Base-by-base conservation (phyloP, 2,329 filamentous ascomycete species). In the Fusarium fujikuroi region DNA sequence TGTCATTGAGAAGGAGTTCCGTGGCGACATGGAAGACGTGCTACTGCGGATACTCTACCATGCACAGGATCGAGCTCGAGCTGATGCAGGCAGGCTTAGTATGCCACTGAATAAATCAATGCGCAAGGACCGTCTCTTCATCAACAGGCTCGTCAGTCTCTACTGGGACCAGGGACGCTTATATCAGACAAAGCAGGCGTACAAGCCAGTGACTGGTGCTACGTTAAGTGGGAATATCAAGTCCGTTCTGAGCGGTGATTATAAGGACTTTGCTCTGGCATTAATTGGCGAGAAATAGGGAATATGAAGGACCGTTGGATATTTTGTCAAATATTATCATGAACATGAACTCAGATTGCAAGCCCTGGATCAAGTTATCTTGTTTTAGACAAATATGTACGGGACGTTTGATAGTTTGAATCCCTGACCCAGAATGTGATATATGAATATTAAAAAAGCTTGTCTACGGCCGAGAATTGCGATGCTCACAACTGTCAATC, bases 191-290 rank as follows among this genome's bases (percentile, higher is more conserved):
- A 80, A 91, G 85, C 92, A 87, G 83, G 83, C 90, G 77, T 84
- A 91, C 80, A 87, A 88, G 76, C 87, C 84, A 66, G 85, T 89
- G 28, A 88, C 89, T 66, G 88, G 88, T 11, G 86, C 90, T 69
- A 77, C 84, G 10, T 91, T 82, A 12, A 58, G 60, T 4, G 73
- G 52, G 14, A 66, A 79, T n/a, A 74, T 82, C 19, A 81, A 77
- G 69, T 71, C 69, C 7, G 36, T 62, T 7, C 44, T 81, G 18
- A 76, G 74, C 21, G 80, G 80, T 3, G 78, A 80, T 37, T 81
- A 78, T 19, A 75, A 79, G 58, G 63, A 80, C 15, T 52, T 79
- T 28, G 76, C 79, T 44, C 37, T 81, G 30, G 76, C 78, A 11
- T 56, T 82, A 21, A 66, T 79, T 37, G 77, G 76, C 5, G 80